Percentiles rank a stretch among this genome's conserved stretches.
Conservation (phyloP, 768 basidiomycete genomes). For the Auricularia sp. region DNA sequence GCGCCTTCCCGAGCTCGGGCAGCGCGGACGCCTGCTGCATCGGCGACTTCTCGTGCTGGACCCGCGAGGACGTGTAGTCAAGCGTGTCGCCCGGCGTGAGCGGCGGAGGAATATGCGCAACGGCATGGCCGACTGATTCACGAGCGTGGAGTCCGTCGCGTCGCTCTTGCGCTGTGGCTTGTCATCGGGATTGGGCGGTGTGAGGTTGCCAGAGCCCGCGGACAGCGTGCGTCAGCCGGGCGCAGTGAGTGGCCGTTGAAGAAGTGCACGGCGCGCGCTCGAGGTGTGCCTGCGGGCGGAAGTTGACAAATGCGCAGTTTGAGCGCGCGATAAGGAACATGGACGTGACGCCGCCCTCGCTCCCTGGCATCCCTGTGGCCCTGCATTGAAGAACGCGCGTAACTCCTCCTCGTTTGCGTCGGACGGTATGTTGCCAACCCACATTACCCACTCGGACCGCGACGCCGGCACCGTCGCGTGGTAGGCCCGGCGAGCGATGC, state of each 20-base stretch:
- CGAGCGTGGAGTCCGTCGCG: neutral
- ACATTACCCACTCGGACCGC: constrained; percentile 91
- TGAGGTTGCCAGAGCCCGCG: constrained; percentile 21
- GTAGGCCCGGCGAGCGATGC: constrained; percentile 24
- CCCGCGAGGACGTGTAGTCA: neutral
- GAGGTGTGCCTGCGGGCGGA: constrained; percentile 51
- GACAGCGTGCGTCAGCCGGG: constrained; percentile 60
- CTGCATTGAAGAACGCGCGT: constrained; percentile 67
- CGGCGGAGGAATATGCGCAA: constrained; percentile 10
- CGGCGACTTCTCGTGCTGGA: constrained; percentile 5
- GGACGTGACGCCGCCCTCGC: constrained; percentile 55
- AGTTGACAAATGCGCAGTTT: constrained; percentile 91
- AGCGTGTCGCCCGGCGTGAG: constrained; percentile 10
- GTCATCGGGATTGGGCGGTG: neutral
- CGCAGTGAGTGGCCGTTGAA: constrained; percentile 70
- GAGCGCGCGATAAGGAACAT: constrained; percentile 94
- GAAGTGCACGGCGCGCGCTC: constrained; percentile 48
- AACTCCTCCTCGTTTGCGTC: constrained; percentile 80
- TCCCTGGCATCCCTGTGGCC: constrained; percentile 12
- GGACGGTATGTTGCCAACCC: constrained; percentile 86
- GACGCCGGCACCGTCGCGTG: constrained; percentile 64
- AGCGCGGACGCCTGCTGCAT: constrained; percentile 36
- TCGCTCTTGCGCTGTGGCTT: neutral
- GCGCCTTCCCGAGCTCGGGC: constrained; percentile 34
- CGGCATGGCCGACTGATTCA: neutral